These are phyloP conservation scores for Xerocomus amazonicus DNA, from an alignment of 1,284 basidiomycete species.

Conservation along the genomic window DNA sequence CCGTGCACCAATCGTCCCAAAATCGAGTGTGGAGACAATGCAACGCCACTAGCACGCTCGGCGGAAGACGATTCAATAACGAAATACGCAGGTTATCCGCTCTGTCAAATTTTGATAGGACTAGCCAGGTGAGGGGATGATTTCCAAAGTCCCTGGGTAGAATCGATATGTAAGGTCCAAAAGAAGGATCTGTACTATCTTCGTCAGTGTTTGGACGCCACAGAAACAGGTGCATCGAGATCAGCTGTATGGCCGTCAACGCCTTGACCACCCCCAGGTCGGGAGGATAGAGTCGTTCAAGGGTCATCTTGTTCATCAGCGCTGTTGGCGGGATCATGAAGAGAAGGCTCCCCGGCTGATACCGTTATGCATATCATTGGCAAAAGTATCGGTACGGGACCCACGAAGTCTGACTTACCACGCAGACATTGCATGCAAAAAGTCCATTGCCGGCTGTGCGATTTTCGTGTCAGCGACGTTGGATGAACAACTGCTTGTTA, in stretches of 20 bases:
- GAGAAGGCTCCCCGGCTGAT: constrained; percentile 52
- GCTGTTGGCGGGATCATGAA: constrained; percentile 68
- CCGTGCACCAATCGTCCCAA: constrained; percentile 53
- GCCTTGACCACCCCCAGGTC: constrained; percentile 15
- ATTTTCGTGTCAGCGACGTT: constrained; percentile 5
- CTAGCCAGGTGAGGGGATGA: constrained; percentile 77
- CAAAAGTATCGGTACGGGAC: too few species aligned
- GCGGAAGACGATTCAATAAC: constrained; percentile 48
- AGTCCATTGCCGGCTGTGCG: constrained; percentile 63
- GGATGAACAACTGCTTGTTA: constrained; percentile 4
- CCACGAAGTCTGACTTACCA: constrained; percentile 34
- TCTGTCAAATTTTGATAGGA: constrained; percentile 25
- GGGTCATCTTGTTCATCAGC: constrained; percentile 67
- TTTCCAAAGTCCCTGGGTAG: constrained; percentile 65
- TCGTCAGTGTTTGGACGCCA: constrained; percentile 40
- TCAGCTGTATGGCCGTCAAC: constrained; percentile 56
- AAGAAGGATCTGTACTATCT: constrained; percentile 54
- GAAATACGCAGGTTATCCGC: constrained; percentile 14
- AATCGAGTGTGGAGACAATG: constrained; percentile 50
- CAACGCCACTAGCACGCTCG: constrained; percentile 47
- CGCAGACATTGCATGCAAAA: constrained; percentile 48
- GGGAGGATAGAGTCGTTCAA: constrained; percentile 51
- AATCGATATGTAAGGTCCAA: constrained; percentile 72
- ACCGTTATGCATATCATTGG: neutral
- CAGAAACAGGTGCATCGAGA: constrained; percentile 61